Base-by-base conservation (phyloP, 2,329 filamentous ascomycete species). In the Neofusicoccum umdonicola region DNA sequence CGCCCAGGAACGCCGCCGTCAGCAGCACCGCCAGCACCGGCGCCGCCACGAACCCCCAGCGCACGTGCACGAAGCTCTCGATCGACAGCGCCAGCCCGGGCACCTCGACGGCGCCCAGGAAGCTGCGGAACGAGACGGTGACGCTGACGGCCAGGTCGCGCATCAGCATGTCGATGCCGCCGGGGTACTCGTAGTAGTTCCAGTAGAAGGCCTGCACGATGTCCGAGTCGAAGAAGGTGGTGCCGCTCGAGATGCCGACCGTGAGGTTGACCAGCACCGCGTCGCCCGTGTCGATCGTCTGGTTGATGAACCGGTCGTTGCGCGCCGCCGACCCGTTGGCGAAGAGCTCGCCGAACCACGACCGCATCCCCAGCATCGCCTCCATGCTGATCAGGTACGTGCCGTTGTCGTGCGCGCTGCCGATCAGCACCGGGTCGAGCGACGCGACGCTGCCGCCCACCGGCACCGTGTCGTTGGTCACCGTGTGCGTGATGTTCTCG, bases 131-230 rank as follows among this genome's bases (percentile, higher is more conserved):
- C 2, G 72, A 71, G 5, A 76, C 71, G 0, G 76, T 77, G 68
- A 78, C 73, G 12, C 75, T 74, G 3, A 73, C 73, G 19, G 75
- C 72, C 22, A 76, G 69, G 65, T 78, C 76, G 35, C 64, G 63
- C 68, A 78, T 71, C n/a, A 77, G 70, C 67, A 75, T 71, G 57
- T 74, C 73, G 3, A 78, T 66, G 0, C 77, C 76, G 12, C 66
- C 35, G 1, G 69, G 66, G 48, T 78, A 78, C 61, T 78, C 69
- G 68, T 78, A 78, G 70, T 78, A 77, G 66, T 77, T 76, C 76
- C 75, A 77, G 69, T 78, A 79, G 56, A 79, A 78, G 2, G 75
- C 76, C 31, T 77, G 76, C 13, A 78, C 74, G 52, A 78, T 71
- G 61, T 79, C 77, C 1, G 72, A 75, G 57, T 67, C 65, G 58